phyloP scores from a whole-genome alignment of 2,329 filamentous ascomycete species.

The Didymosphaeria variabile region DNA sequence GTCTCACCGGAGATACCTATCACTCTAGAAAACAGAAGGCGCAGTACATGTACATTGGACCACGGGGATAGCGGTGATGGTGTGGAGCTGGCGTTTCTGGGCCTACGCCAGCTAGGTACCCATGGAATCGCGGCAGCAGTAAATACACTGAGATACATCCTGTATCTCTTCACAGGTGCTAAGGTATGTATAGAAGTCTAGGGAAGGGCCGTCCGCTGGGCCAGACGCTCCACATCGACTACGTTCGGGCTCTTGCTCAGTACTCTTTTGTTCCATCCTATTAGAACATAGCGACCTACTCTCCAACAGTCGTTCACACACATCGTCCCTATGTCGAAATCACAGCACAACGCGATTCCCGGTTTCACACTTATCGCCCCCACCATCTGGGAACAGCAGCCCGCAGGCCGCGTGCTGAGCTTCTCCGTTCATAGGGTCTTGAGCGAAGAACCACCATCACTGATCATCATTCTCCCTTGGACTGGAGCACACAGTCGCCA shows the following conservation, averaged over 20 bases:
- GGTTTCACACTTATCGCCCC: conserved; percentile 27
- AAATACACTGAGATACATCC: neutral
- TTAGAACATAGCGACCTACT: neutral
- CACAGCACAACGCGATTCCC: conserved; percentile 21
- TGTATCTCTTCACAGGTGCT: neutral
- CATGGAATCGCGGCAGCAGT: neutral
- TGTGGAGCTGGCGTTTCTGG: neutral
- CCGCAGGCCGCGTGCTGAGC: neutral
- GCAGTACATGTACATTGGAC: neutral
- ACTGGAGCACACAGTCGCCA: conserved; percentile 37
- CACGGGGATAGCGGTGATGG: neutral
- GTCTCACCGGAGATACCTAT: neutral
- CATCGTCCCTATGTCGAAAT: neutral
- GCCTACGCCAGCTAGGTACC: neutral
- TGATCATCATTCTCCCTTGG: conserved; percentile 41
- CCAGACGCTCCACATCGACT: neutral
- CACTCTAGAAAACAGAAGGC: neutral
- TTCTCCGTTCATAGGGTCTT: neutral
- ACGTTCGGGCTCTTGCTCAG: neutral
- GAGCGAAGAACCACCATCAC: conserved; percentile 22
- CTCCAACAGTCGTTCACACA: neutral
- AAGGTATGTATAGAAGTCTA: neutral
- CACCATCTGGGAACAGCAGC: conserved; percentile 26
- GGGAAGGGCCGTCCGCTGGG: neutral
- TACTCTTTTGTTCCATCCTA: neutral